Evolutionary conservation across 2,329 filamentous ascomycete species (phyloP).

Genomic region (Pseudocercospora cruenta): DNA sequence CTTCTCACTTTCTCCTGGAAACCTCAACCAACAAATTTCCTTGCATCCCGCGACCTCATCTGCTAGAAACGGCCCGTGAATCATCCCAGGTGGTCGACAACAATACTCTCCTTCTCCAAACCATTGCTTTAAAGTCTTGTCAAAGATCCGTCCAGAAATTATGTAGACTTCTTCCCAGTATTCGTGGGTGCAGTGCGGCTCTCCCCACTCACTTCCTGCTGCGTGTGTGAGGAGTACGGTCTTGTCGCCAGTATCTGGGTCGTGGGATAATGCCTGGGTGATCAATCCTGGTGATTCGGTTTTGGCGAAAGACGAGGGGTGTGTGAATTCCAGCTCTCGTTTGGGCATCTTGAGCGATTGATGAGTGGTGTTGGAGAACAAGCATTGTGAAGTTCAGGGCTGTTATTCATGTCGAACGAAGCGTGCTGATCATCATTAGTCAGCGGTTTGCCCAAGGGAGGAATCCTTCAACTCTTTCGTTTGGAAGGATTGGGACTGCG

Average conservation of each 20-base stretch:
- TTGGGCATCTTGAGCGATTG: background rate
- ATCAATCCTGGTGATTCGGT: background rate
- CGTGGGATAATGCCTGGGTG: background rate
- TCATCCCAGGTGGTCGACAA: background rate
- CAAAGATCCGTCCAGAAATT: background rate
- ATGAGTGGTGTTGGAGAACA: background rate
- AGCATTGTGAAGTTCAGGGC: background rate
- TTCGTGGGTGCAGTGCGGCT: background rate
- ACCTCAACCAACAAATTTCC: background rate
- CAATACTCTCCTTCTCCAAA: background rate
- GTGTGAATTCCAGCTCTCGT: background rate
- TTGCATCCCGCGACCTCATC: background rate
- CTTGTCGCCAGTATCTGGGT: background rate
- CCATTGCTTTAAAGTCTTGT: background rate
- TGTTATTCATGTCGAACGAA: background rate
- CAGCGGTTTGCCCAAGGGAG: background rate
- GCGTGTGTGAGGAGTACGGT: background rate
- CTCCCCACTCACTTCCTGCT: background rate
- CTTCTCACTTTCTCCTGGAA: background rate
- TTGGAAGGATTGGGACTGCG: too few relatives aligned
- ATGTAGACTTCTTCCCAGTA: background rate
- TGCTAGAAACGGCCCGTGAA: background rate
- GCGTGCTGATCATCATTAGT: background rate
- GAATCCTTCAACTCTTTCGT: background rate
- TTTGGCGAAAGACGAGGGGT: background rate